These are phyloP conservation scores for Ceratocystis smalleyi DNA, from an alignment of 2,329 filamentous ascomycete species.

Conservation along the genomic window DNA sequence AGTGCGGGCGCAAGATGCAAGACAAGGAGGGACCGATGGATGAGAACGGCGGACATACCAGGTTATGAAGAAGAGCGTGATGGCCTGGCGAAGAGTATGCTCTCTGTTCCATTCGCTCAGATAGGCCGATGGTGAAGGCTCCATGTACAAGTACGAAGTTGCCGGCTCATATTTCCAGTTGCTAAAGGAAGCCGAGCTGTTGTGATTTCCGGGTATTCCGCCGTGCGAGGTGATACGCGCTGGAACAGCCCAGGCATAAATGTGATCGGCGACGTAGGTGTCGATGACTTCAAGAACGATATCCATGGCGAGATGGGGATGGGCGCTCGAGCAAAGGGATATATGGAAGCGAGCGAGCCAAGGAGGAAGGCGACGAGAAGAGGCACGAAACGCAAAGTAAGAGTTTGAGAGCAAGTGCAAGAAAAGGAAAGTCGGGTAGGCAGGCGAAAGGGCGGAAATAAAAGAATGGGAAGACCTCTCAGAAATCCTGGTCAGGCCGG, in stretches of 20 bases:
- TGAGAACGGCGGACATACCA: slow-evolving; percentile 42
- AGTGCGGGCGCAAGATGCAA: background rate
- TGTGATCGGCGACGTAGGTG: slow-evolving; percentile 62
- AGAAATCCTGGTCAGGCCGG: slow-evolving; percentile 7
- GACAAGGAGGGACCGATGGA: slow-evolving; percentile 16
- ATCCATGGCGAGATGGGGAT: slow-evolving; percentile 52
- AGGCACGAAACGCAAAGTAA: background rate
- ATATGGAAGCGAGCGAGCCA: background rate
- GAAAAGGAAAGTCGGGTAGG: background rate
- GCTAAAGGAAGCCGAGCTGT: slow-evolving; percentile 44
- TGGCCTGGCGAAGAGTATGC: slow-evolving; percentile 56
- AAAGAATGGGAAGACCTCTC: background rate
- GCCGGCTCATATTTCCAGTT: slow-evolving; percentile 58
- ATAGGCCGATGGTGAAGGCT: slow-evolving; percentile 63
- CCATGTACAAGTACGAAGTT: slow-evolving; percentile 50
- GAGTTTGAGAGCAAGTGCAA: background rate
- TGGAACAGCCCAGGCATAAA: slow-evolving; percentile 61
- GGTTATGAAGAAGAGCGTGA: slow-evolving; percentile 68
- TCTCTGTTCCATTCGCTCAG: slow-evolving; percentile 63
- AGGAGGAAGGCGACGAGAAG: background rate
- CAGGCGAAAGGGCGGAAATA: background rate
- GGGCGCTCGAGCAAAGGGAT: background rate
- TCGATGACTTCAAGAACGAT: slow-evolving; percentile 77
- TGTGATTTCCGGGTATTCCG: slow-evolving; percentile 23
- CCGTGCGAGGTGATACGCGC: slow-evolving; percentile 23